A percentile compares a stretch with the other conserved stretches of the same genome.
Conservation (phyloP, 805 yeast species). For the Starmerella sirachaensis region DNA sequence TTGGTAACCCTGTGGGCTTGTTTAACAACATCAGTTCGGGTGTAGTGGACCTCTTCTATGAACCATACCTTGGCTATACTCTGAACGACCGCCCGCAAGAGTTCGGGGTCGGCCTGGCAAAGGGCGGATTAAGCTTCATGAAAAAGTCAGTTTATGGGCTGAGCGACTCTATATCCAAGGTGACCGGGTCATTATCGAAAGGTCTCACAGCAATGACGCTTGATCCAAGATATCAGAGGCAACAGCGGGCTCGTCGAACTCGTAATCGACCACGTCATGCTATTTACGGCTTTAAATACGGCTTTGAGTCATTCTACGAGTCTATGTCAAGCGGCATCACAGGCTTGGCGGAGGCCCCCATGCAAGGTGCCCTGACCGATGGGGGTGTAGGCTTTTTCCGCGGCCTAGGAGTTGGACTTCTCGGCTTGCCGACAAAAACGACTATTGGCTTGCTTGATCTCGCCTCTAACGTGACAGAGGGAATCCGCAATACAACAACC, state of each 20-base stretch:
- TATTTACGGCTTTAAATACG: conserved; percentile 66
- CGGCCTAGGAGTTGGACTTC: conserved; percentile 88
- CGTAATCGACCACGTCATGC: conserved; percentile 78
- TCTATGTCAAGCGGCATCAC: conserved; percentile 78
- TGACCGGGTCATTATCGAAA: conserved; percentile 89
- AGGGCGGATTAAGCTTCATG: conserved; percentile 87
- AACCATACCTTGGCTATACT: conserved; percentile 91
- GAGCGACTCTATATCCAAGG: conserved; percentile 83
- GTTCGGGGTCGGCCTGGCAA: conserved; percentile 86
- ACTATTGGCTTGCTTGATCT: conserved; percentile 90
- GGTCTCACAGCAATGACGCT: conserved; percentile 85
- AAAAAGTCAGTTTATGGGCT: conserved; percentile 92
- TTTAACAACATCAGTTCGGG: conserved; percentile 91
- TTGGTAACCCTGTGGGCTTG: conserved; percentile 95
- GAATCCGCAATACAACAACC: conserved; percentile 84
- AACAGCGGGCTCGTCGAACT: conserved; percentile 59
- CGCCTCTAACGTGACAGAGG: conserved; percentile 87
- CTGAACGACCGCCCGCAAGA: conserved; percentile 95
- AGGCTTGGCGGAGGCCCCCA: conserved; percentile 84
- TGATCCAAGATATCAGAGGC: conserved; percentile 73
- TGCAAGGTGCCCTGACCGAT: conserved; percentile 74
- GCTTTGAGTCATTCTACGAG: conserved; percentile 80
- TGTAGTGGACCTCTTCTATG: conserved; percentile 89
- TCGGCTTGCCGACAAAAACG: conserved; percentile 92
- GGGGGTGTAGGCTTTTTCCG: conserved; percentile 89